These are phyloP conservation scores for Russula lepida DNA, from an alignment of 768 basidiomycete genomes.

Conservation along the genomic window DNA sequence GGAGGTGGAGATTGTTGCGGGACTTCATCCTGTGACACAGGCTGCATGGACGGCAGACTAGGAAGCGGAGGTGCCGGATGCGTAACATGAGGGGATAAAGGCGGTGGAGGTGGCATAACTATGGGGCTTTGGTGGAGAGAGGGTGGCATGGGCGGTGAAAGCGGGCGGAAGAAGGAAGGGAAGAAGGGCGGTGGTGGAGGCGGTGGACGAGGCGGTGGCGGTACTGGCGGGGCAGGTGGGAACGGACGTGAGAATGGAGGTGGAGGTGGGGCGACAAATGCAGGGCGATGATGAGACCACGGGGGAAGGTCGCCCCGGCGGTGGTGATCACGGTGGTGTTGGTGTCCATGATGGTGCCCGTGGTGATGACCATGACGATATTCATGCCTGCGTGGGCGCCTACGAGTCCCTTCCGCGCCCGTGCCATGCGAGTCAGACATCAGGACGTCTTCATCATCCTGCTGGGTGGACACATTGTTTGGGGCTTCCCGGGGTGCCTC, in stretches of 20 bases:
- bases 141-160: conserved; percentile 10
- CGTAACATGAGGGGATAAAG: neutral
- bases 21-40: neutral
- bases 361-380: conserved; percentile 12
- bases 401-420: neutral
- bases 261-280: conserved; percentile 8
- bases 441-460: neutral
- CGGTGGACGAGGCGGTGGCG: neutral
- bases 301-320: neutral
- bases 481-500: conserved; percentile 27
- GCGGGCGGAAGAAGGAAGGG: conserved; percentile 13
- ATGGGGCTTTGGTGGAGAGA: neutral
- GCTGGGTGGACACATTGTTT: neutral
- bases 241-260: conserved; percentile 1
- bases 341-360: neutral
- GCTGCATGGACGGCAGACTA: neutral
- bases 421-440: neutral
- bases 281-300: conserved; percentile 13
- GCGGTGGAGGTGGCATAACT: neutral
- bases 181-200: conserved; percentile 21
- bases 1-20: neutral
- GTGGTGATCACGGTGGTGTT: neutral
- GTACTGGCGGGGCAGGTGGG: neutral
- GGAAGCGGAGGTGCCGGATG: conserved; percentile 22
- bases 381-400: conserved; percentile 4